Percentiles rank a stretch among this genome's conserved stretches.
phyloP scores from a whole-genome alignment of 192 early-diverging fungal genomes.

The Coemansia sp. region DNA sequence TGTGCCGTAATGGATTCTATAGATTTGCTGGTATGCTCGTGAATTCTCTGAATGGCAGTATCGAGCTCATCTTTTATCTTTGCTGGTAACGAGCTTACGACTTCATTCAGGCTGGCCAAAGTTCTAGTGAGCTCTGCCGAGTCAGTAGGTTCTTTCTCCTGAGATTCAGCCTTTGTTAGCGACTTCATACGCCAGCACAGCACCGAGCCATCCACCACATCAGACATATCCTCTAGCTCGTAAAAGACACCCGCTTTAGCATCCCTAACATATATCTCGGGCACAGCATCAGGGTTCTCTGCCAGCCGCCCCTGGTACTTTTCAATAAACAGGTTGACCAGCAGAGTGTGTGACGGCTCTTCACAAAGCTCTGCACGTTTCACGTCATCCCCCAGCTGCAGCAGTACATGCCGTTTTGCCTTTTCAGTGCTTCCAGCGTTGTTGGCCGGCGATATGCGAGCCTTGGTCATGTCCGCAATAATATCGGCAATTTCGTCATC shows the following conservation, averaged over 20 bases:
- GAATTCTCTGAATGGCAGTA: not conserved
- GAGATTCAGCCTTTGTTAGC: not conserved
- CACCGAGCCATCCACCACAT: conserved; percentile 60
- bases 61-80: conserved; percentile 53
- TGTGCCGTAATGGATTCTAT: conserved; percentile 3
- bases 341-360: conserved; percentile 55
- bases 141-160: too few relatives aligned
- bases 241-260: conserved; percentile 56
- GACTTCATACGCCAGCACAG: conserved; percentile 34
- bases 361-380: conserved; percentile 59
- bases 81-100: conserved; percentile 53
- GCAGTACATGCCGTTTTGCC: conserved; percentile 40
- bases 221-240: conserved; percentile 62
- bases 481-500: conserved; percentile 52
- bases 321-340: conserved; percentile 74
- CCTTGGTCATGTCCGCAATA: conserved; percentile 48
- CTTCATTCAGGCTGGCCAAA: conserved; percentile 45
- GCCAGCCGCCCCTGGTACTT: conserved; percentile 63
- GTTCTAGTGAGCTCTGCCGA: conserved; percentile 7
- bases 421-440: conserved; percentile 6
- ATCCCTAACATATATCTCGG: conserved; percentile 68
- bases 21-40: conserved; percentile 4
- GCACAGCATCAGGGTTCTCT: conserved; percentile 59
- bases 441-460: conserved; percentile 17
- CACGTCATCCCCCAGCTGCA: conserved; percentile 63